These are phyloP conservation scores for Ogataea methylovora DNA, from an alignment of 805 yeast genomes.

Conservation along the genomic window DNA sequence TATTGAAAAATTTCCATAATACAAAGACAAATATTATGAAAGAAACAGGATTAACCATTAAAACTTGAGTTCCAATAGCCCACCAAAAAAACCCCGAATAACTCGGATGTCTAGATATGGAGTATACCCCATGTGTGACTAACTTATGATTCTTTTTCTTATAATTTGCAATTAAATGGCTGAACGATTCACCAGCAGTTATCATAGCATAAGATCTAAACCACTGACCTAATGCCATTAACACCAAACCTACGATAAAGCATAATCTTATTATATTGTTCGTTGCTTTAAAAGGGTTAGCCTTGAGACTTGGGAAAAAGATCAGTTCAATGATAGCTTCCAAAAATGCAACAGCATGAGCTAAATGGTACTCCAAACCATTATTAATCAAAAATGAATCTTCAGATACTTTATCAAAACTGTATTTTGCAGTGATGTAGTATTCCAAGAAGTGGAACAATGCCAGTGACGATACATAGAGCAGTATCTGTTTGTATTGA, in stretches of 20 bases:
- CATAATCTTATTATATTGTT: conserved; percentile 5
- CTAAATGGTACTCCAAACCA: conserved; percentile 49
- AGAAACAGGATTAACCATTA: conserved; percentile 61
- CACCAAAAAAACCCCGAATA: conserved; percentile 90
- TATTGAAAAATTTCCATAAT: conserved; percentile 60
- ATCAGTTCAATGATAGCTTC: conserved; percentile 41
- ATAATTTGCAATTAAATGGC: conserved; percentile 61
- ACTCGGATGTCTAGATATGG: conserved; percentile 73
- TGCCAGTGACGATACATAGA: conserved; percentile 47
- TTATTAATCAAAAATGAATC: conserved; percentile 67
- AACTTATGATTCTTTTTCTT: conserved; percentile 52
- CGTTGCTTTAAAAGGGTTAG: neutral
- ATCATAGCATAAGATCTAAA: conserved; percentile 75
- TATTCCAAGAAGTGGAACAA: conserved; percentile 80
- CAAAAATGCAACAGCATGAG: conserved; percentile 45
- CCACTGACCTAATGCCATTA: conserved; percentile 55
- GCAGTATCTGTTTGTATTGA: conserved; percentile 21
- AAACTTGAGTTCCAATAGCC: conserved; percentile 80
- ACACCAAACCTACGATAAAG: conserved; percentile 36
- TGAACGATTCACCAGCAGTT: conserved; percentile 80
- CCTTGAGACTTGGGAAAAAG: conserved; percentile 32
- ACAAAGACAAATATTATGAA: conserved; percentile 44
- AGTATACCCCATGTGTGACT: conserved; percentile 70
- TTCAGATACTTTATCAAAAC: conserved; percentile 54
- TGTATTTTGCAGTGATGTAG: conserved; percentile 68